phyloP scores from a whole-genome alignment of 2,329 filamentous ascomycete species.

The Pseudogymnoascus sp. region DNA sequence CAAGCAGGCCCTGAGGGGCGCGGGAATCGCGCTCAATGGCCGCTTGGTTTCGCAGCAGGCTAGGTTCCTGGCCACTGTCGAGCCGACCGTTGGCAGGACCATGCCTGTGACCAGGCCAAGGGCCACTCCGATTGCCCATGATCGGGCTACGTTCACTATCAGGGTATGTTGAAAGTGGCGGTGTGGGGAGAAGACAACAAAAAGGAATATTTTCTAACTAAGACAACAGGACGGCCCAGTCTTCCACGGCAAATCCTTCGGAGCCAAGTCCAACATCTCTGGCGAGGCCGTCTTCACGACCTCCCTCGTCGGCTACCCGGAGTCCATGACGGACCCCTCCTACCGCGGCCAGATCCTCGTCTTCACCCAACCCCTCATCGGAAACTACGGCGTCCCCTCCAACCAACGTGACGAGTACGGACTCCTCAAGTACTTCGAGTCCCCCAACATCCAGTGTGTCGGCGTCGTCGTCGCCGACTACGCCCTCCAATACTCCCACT shows the following conservation, averaged over 20 bases:
- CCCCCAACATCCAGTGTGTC: constrained; percentile 91
- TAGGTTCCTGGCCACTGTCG: constrained; percentile 59
- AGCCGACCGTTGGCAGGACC: constrained; percentile 59
- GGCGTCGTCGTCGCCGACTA: constrained; percentile 95
- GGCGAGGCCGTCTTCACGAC: constrained; percentile 99
- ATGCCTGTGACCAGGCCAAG: constrained; percentile 54
- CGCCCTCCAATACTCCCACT: constrained; percentile 91
- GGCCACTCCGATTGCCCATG: constrained; percentile 62
- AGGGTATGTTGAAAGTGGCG: constrained; percentile 50
- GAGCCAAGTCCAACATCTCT: constrained; percentile 92
- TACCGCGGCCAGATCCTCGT: constrained; percentile 94
- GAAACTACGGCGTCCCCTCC: constrained; percentile 96
- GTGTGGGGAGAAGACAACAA: neutral
- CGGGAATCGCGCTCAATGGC: constrained; percentile 28
- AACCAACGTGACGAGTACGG: constrained; percentile 78
- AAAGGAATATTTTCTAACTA: constrained; percentile 24
- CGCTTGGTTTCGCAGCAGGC: constrained; percentile 31
- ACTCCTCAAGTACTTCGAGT: constrained; percentile 96
- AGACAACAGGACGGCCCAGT: constrained; percentile 73
- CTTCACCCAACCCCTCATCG: constrained; percentile 95
- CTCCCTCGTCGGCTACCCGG: constrained; percentile 93
- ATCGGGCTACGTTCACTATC: constrained; percentile 90
- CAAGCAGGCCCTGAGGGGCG: constrained; percentile 41
- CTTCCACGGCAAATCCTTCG: constrained; percentile 94
- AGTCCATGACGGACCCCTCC: constrained; percentile 84